Percentiles rank a stretch among this genome's conserved stretches.
phyloP scores from a whole-genome alignment of 1,139 yeast species.

The Sugiyamaella neomexicana region DNA sequence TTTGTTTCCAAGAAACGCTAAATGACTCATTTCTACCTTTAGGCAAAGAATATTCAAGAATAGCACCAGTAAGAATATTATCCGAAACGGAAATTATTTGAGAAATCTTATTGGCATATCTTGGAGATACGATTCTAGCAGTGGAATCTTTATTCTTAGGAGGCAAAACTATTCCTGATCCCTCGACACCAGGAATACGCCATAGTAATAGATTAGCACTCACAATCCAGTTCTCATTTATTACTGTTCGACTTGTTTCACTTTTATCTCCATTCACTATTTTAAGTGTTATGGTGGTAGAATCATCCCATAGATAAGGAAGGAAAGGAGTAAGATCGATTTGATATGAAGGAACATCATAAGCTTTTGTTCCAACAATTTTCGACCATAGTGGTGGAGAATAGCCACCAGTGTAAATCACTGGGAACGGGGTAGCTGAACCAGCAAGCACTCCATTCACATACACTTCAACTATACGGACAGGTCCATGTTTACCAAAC shows the following conservation, averaged over 20 bases:
- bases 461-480: conserved; percentile 40
- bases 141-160: conserved; percentile 10
- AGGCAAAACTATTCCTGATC: conserved; percentile 29
- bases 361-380: conserved; percentile 69
- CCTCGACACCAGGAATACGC: conserved; percentile 45
- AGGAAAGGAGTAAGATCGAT: conserved; percentile 67
- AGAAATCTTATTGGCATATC: conserved; percentile 6
- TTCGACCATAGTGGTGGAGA: conserved; percentile 81
- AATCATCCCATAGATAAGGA: conserved; percentile 56
- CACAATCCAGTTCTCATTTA: conserved; percentile 56
- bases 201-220: conserved; percentile 66
- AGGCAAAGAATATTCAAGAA: conserved; percentile 14
- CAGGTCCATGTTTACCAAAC: conserved; percentile 56
- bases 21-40: conserved; percentile 10
- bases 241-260: conserved; percentile 47
- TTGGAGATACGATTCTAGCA: conserved; percentile 7
- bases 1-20: conserved; percentile 24
- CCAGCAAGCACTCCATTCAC: conserved; percentile 41
- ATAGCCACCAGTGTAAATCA: conserved; percentile 74
- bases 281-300: conserved; percentile 34
- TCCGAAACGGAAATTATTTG: conserved; percentile 13
- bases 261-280: conserved; percentile 53
- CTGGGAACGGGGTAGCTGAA: conserved; percentile 44
- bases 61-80: conserved; percentile 14
- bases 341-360: conserved; percentile 65